Percentiles rank a stretch among this genome's conserved stretches.
Conservation (phyloP, 371 early-diverging fungal genomes). For the Rhizopus microsporus region DNA sequence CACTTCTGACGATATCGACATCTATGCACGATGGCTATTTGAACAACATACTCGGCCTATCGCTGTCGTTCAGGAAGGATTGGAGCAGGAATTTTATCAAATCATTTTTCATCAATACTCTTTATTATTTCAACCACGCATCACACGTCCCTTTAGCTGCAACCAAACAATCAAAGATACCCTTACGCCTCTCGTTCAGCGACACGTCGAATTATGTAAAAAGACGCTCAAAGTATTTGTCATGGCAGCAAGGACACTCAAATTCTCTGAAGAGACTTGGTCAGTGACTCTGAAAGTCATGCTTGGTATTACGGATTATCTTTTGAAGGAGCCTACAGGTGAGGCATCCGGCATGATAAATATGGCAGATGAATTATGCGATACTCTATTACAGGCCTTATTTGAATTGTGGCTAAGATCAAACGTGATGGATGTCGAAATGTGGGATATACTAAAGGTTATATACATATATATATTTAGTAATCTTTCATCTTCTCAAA, state of each 20-base stretch:
- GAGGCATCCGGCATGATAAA: constrained; percentile 44
- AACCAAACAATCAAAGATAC: constrained; percentile 30
- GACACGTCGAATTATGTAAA: constrained; percentile 76
- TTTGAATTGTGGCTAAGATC: constrained; percentile 80
- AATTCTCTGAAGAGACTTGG: constrained; percentile 76
- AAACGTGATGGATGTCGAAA: constrained; percentile 59
- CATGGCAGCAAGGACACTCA: constrained; percentile 65
- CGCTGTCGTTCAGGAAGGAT: constrained; percentile 51
- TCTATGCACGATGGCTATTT: constrained; percentile 78
- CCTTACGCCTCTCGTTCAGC: constrained; percentile 44
- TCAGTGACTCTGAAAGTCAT: constrained; percentile 73
- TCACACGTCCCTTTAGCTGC: constrained; percentile 21
- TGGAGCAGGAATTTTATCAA: constrained; percentile 53
- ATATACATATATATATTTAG: background rate
- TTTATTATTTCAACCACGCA: constrained; percentile 68
- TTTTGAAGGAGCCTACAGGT: constrained; percentile 59
- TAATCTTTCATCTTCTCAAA: background rate
- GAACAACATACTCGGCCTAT: constrained; percentile 63
- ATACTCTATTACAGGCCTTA: constrained; percentile 63
- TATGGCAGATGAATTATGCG: constrained; percentile 80
- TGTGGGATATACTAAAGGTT: constrained; percentile 74
- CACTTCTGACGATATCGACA: constrained; percentile 65
- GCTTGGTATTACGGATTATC: constrained; percentile 69
- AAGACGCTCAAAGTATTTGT: constrained; percentile 65
- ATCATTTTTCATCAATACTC: constrained; percentile 78